Evolutionary conservation across 441 rosid genomes (phyloP).

Genomic region (Jatropha multifida): DNA sequence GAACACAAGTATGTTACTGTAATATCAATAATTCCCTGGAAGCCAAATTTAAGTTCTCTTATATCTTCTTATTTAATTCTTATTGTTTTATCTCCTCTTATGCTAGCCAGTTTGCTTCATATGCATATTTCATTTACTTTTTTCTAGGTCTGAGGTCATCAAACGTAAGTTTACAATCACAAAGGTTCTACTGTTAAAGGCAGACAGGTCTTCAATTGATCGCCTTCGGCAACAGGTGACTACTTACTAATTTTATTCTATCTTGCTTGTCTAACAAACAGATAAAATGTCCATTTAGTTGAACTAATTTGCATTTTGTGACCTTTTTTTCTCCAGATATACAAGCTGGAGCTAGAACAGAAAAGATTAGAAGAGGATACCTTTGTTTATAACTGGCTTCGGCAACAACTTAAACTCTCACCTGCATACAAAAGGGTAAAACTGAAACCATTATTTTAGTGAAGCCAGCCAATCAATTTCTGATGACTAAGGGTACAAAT

Average conservation of each 20-base stretch:
- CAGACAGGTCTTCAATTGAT: constrained; percentile 80
- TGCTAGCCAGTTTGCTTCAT: neutral
- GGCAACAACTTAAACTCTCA: constrained; percentile 77
- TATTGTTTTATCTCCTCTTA: neutral
- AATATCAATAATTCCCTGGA: constrained; percentile 26
- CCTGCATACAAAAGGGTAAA: constrained; percentile 86
- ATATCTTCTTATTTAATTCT: neutral
- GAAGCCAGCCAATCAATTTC: neutral
- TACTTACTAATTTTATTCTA: constrained; percentile 21
- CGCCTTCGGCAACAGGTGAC: constrained; percentile 79
- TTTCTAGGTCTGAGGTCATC: constrained; percentile 60
- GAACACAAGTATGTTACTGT: constrained; percentile 66
- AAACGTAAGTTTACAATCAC: constrained; percentile 76
- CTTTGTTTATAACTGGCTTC: constrained; percentile 89
- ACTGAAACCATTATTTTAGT: neutral
- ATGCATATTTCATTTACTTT: neutral
- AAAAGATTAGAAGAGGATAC: constrained; percentile 85
- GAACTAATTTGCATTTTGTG: constrained; percentile 11
- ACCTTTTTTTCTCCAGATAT: constrained; percentile 45
- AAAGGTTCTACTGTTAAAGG: constrained; percentile 75
- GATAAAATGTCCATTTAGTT: constrained; percentile 7
- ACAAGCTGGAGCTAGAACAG: constrained; percentile 79
- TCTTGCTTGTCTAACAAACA: neutral
- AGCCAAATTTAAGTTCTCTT: neutral
- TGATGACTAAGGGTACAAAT: neutral